phyloP scores from a whole-genome alignment of 345 rosid species.

The Gossypium longicalyx region DNA sequence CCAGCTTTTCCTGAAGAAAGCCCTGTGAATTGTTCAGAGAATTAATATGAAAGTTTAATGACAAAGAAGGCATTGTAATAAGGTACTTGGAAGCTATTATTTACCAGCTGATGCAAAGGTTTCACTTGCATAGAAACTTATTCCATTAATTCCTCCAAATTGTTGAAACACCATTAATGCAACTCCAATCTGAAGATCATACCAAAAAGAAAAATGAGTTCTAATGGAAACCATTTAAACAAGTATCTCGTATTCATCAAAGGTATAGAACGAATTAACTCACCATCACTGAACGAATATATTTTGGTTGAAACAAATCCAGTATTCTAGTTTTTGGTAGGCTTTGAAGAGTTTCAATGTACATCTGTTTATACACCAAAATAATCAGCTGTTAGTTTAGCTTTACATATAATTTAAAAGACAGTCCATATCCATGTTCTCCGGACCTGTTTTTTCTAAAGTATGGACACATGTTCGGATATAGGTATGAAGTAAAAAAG shows the following conservation, averaged over 20 bases:
- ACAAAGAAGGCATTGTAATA: not conserved
- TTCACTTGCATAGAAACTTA: conserved; percentile 81
- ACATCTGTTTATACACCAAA: conserved; percentile 31
- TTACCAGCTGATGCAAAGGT: conserved; percentile 86
- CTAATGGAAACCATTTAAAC: not conserved
- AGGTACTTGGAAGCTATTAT: not conserved
- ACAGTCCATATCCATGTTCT: not conserved
- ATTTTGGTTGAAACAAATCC: conserved; percentile 60
- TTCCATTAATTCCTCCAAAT: conserved; percentile 76
- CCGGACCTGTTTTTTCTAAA: not conserved
- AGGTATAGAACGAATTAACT: conserved; percentile 23
- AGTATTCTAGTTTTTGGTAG: conserved; percentile 61
- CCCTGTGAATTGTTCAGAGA: conserved; percentile 38
- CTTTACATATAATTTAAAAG: not conserved
- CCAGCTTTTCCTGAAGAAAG: conserved; percentile 66
- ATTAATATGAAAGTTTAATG: not conserved
- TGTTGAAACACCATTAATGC: conserved; percentile 88
- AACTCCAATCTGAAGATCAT: conserved; percentile 62
- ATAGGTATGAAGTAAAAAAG: not conserved
- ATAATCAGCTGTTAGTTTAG: not conserved
- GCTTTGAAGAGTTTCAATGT: conserved; percentile 45
- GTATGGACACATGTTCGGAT: not conserved
- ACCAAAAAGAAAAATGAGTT: not conserved
- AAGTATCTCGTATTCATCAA: not conserved
- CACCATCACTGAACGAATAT: conserved; percentile 63